Evolutionary conservation across 108 stramenopile species (phyloP).

Genomic region (Bacterosira constricta): DNA sequence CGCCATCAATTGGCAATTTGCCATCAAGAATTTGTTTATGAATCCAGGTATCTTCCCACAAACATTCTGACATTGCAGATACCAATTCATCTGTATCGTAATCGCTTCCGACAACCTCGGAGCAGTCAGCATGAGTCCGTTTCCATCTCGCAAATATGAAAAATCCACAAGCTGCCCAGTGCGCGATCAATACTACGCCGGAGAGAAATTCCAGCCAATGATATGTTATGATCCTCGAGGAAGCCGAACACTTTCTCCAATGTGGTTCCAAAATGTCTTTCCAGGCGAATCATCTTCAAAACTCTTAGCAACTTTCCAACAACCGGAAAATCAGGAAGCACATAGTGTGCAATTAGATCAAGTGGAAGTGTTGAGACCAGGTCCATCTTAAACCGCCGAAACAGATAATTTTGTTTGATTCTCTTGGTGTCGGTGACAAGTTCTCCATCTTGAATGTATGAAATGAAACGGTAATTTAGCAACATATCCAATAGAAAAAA

Average conservation of each 20-base stretch:
- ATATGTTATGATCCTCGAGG: constrained; percentile 24
- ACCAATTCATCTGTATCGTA: too few relatives aligned
- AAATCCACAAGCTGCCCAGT: constrained; percentile 61
- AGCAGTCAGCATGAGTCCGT: neutral
- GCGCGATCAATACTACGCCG: constrained; percentile 53
- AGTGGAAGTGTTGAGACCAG: constrained; percentile 40
- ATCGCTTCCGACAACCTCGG: neutral
- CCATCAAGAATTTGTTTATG: constrained; percentile 45
- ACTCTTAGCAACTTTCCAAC: constrained; percentile 34
- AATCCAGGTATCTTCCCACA: constrained; percentile 60
- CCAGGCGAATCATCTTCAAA: constrained; percentile 48
- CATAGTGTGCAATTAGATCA: constrained; percentile 21
- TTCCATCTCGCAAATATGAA: constrained; percentile 51
- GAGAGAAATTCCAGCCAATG: constrained; percentile 42
- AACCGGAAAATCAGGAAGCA: constrained; percentile 8
- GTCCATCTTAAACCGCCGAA: constrained; percentile 31
- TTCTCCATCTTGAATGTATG: constrained; percentile 51
- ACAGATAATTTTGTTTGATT: constrained; percentile 37
- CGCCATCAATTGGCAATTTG: constrained; percentile 50
- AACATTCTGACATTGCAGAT: constrained; percentile 11
- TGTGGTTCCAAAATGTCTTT: constrained; percentile 8
- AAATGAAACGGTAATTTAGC: constrained; percentile 33
- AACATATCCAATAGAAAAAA: constrained; percentile 43
- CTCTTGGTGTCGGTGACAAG: constrained; percentile 29
- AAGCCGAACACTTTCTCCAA: constrained; percentile 23